Conservation (phyloP, 768 basidiomycete species). For the Leccinum obscurum region DNA sequence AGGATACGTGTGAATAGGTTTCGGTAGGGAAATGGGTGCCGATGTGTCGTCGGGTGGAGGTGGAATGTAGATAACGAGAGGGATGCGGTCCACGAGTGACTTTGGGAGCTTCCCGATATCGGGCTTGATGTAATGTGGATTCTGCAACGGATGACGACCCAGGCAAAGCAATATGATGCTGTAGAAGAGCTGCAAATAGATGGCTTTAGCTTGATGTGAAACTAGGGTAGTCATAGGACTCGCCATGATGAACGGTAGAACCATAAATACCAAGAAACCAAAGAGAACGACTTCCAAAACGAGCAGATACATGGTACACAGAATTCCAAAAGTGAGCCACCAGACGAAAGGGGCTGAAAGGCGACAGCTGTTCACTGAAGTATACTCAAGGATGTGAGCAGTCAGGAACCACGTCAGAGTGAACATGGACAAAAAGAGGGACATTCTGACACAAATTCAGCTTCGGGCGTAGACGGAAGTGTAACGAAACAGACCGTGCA, state of each 20-base stretch:
- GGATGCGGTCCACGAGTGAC: constrained; percentile 73
- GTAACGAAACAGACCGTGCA: constrained; percentile 24
- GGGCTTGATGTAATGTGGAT: constrained; percentile 70
- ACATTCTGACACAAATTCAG: constrained; percentile 41
- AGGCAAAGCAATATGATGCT: constrained; percentile 78
- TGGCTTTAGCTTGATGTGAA: constrained; percentile 6
- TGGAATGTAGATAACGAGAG: constrained; percentile 84
- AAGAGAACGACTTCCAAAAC: constrained; percentile 71
- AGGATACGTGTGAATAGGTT: constrained; percentile 59
- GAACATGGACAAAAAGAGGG: constrained; percentile 63
- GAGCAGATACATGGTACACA: constrained; percentile 79
- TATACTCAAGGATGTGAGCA: constrained; percentile 78
- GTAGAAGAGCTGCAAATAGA: constrained; percentile 59
- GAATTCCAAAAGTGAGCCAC: constrained; percentile 83
- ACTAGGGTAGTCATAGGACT: constrained; percentile 29
- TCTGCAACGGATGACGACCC: constrained; percentile 78
- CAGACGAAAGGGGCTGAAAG: constrained; percentile 75
- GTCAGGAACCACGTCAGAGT: constrained; percentile 83
- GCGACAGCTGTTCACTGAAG: constrained; percentile 73
- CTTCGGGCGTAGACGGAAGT: not conserved
- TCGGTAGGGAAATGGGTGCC: constrained; percentile 43
- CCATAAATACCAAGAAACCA: constrained; percentile 72
- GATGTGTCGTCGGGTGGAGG: constrained; percentile 58
- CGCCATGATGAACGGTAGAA: constrained; percentile 79
- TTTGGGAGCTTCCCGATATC: constrained; percentile 76